Base-by-base conservation (phyloP, 192 early-diverging fungal species). In the Podila verticillata region DNA sequence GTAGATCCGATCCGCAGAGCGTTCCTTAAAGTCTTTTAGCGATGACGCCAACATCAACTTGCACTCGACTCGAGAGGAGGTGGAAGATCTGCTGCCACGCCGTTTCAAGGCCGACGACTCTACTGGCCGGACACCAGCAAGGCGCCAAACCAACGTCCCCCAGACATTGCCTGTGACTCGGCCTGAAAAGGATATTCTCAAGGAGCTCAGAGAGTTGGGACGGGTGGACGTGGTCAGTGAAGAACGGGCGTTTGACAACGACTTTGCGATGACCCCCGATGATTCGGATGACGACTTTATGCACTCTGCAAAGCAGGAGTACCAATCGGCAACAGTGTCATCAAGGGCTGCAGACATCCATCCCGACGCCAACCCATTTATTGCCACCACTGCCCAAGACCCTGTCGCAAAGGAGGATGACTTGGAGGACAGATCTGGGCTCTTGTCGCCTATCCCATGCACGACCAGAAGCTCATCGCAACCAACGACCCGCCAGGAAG, bases 91-190 rank as follows among this genome's bases (percentile, higher is more conserved):
- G 29, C 20, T 71, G 17, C 81, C 61, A 13, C 61, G 31, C 26
- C 66, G 65, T 26, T 29, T 72, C 66, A 74, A 82, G 35, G 68
- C 68, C 3, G 81, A 82, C 48, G 73, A 82, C 36, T 65, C 81
- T 4, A 75, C 68, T 32, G 81, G 73, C 57, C 70, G 57, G 34
- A 82, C 81, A 7, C 81, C 73, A 3, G 19, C 60, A 28, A 68
- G 70, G 9, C 74, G 69, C 39, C 57, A 75, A 29, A 75, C 75
- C 44, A 65, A 67, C 17, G 67, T 72, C 57, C 81, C 81, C 6
- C 64, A 71, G n/a, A 67, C 57, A 4, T 75, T 73, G 81, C 56
- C 58, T 0, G 48, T 62, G 22, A 75, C 81, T 12, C 63, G 81
- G 47, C 73, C 73, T 9, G 59, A 68, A 17, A 48, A 62, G 48